Conservation (phyloP, 768 basidiomycete species). For the Leccinum pellstonianum region DNA sequence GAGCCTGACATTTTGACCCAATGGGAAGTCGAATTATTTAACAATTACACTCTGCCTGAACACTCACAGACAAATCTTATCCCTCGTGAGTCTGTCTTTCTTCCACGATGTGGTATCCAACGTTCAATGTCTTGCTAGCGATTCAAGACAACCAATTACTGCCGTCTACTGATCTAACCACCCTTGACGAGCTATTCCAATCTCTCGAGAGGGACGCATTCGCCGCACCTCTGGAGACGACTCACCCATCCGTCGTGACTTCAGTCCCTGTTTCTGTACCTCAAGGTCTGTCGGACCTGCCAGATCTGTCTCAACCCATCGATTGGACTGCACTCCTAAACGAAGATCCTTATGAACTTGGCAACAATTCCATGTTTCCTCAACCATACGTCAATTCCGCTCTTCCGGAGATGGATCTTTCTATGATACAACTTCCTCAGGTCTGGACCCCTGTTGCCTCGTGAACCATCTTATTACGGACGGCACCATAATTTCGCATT, state of each 20-base stretch:
- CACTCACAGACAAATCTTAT: not conserved
- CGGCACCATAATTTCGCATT: not conserved
- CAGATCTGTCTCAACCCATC: slow-evolving; percentile 2
- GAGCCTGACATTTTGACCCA: slow-evolving; percentile 26
- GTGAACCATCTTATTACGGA: not conserved
- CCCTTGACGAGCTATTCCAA: slow-evolving; percentile 4
- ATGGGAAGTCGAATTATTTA: slow-evolving; percentile 36
- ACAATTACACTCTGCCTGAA: slow-evolving; percentile 20
- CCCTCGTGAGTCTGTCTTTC: slow-evolving; percentile 2
- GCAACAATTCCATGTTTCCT: not conserved
- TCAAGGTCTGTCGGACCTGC: not conserved
- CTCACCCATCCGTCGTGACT: not conserved
- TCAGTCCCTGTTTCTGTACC: not conserved
- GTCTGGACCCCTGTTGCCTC: not conserved
- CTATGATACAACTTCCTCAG: slow-evolving; percentile 9
- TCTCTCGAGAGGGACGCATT: slow-evolving; percentile 1
- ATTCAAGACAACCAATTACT: not conserved
- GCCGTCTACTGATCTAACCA: not conserved
- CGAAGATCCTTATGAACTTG: not conserved
- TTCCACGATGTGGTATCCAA: not conserved
- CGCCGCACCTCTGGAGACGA: not conserved
- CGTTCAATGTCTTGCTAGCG: not conserved
- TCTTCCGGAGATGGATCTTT: slow-evolving; percentile 8
- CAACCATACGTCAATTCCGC: not conserved
- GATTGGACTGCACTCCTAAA: slow-evolving; percentile 16